Evolutionary conservation across 2,329 filamentous ascomycete species (phyloP), one percentile per base, ranked within the genome.

Genomic region (Chrysoporthe puriensis): DNA sequence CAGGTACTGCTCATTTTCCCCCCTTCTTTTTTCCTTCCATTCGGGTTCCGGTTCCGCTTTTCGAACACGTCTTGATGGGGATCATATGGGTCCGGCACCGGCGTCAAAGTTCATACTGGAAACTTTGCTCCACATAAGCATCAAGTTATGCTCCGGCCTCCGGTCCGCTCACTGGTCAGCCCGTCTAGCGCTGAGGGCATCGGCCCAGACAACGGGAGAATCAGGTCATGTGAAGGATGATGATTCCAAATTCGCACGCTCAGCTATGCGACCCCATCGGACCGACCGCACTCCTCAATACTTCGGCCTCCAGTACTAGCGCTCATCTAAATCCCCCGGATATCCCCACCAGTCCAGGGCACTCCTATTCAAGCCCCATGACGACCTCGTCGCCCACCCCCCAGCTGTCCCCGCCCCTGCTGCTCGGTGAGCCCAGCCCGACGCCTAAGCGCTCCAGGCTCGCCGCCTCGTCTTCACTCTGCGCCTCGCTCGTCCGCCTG

Each of bases 341-440:
- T 21, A n/a, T 6, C 6, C 8, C 32, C 54, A n/a, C 18, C n/a
- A 42, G 13, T 2, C 4, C 4, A 13, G 18, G 16, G 26, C 57
- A 40, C 40, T 32, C 62, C 61, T 77, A 95, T 77, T 95, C 93
- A 72, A 97, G 80, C 43, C 89, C 91, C 91, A 97, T 96, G 74
- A 90, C 85, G 34, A 91, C 88, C 75, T 97, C 93, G 76, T 97
- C 94, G 1, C 92, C 91, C 62, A 96, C 86, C 0, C 92, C 92
- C 89, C 93, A 94, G 73, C 88, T 86, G 3, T 79, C 85, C 3
- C 57, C 57, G 5, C 57, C 57, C n/a, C 57, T 43, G 42, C 7
- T 44, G 4, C 57, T 42, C 34, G 57, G 57, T 40, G 57, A 43
- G n/a, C 57, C 57, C 40, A 60, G 42, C 21, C 57, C 57, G 11